These are phyloP conservation scores for Cladosporium oxysporum DNA, from an alignment of 2,329 filamentous ascomycete genomes.

Conservation along the genomic window DNA sequence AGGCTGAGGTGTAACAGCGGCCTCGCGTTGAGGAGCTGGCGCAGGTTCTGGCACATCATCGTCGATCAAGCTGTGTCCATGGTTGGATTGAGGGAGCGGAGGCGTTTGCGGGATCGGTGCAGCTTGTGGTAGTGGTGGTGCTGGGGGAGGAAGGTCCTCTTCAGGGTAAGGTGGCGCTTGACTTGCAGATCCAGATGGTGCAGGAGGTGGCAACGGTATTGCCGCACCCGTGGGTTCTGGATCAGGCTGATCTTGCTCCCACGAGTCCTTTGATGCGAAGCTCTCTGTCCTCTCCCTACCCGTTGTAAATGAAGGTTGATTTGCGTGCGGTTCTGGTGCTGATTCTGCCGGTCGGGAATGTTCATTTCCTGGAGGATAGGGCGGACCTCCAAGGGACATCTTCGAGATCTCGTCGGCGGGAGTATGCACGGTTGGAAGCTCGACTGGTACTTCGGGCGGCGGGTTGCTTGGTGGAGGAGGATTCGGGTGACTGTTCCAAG, in stretches of 20 bases:
- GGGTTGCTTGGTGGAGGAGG: slow-evolving; percentile 25
- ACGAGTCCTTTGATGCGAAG: slow-evolving; percentile 25
- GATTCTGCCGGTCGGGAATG: slow-evolving; percentile 29
- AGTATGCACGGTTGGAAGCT: slow-evolving; percentile 45
- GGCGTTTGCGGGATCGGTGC: slow-evolving; percentile 23
- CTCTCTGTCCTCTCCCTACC: slow-evolving; percentile 21
- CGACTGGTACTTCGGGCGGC: slow-evolving; percentile 36
- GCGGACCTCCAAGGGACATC: slow-evolving; percentile 34
- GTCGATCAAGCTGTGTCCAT: slow-evolving; percentile 20
- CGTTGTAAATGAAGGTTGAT: slow-evolving; percentile 31
- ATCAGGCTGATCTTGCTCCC: slow-evolving; percentile 20
- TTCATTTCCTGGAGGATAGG: slow-evolving; percentile 20
- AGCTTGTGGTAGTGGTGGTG: slow-evolving; percentile 3
- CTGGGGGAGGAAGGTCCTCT: background rate
- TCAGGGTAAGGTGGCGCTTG: slow-evolving; percentile 14
- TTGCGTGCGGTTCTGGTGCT: slow-evolving; percentile 32
- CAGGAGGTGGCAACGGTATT: slow-evolving; percentile 8
- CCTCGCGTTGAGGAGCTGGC: slow-evolving; percentile 12
- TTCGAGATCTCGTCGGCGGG: slow-evolving; percentile 44
- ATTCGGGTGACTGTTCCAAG: slow-evolving; percentile 16
- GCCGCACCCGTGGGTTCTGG: slow-evolving; percentile 1
- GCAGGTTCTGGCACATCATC: slow-evolving; percentile 7
- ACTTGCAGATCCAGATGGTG: slow-evolving; percentile 10
- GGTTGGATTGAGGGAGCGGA: slow-evolving; percentile 14
- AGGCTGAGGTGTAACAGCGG: slow-evolving; percentile 17